These are phyloP conservation scores for Leccinum pachyderme DNA, from an alignment of 1,284 basidiomycete genomes.

Conservation along the genomic window DNA sequence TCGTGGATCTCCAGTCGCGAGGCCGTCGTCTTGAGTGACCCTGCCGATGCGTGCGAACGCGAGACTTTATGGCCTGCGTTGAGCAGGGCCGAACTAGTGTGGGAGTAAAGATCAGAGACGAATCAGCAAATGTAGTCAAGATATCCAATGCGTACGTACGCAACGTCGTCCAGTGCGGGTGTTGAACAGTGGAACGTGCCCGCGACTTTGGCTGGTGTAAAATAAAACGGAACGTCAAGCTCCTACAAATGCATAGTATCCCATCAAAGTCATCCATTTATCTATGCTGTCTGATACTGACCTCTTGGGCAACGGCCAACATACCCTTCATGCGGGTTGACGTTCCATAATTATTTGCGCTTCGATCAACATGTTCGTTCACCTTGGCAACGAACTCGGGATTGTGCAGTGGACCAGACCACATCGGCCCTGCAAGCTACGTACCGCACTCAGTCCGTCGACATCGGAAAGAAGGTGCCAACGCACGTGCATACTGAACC, in stretches of 20 bases:
- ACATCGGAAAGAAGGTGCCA: not conserved
- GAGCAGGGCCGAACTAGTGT: slow-evolving; percentile 77
- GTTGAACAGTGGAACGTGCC: slow-evolving; percentile 81
- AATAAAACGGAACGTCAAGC: slow-evolving; percentile 83
- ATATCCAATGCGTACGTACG: slow-evolving; percentile 48
- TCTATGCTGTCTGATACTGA: slow-evolving; percentile 33
- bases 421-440: slow-evolving; percentile 90
- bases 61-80: slow-evolving; percentile 85
- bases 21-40: slow-evolving; percentile 91
- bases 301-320: slow-evolving; percentile 87
- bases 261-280: not conserved
- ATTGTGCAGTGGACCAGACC: slow-evolving; percentile 89
- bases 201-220: slow-evolving; percentile 81
- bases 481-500: slow-evolving; percentile 68
- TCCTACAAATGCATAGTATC: slow-evolving; percentile 52
- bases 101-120: not conserved
- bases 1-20: slow-evolving; percentile 75
- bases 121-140: not conserved
- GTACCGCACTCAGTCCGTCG: slow-evolving; percentile 24
- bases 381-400: slow-evolving; percentile 71
- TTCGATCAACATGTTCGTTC: slow-evolving; percentile 69
- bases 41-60: slow-evolving; percentile 85
- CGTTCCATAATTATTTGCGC: slow-evolving; percentile 73
- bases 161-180: slow-evolving; percentile 73
- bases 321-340: slow-evolving; percentile 90